Evolutionary conservation across 139 green algal species (phyloP), one percentile per base, ranked within the genome.

Genomic region (Axilococcus clingmanii): DNA sequence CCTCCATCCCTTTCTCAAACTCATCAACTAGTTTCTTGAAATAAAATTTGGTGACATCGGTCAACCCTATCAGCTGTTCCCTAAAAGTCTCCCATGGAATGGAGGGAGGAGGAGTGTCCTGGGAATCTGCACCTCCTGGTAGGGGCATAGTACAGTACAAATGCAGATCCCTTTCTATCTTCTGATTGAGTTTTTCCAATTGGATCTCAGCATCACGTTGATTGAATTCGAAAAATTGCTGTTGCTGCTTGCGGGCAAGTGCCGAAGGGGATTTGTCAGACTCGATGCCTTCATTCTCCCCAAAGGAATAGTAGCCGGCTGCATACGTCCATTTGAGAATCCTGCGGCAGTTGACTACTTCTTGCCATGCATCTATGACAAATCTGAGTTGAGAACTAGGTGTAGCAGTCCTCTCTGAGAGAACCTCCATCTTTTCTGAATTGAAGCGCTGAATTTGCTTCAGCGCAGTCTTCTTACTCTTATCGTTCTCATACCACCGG

Each of bases 271-370:
- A 22, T 48, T 19, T 48, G 24, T 48, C 24, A 29, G 0, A 48
- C 19, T 32, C 20, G 19, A 19, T 48, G 17, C 25, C 40, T 11
- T 66, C 66, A 23, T 55, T 25, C 16, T 84, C 69, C 24, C 68
- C 71, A 60, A 89, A 94, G 30, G 56, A 61, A 75, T 95, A 97
- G 72, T 88, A 97, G 14, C 88, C 90, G 43, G 85, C 93, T 11
- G 83, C 81, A 61, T 97, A 97, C 33, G 90, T 95, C 87, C 91
- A 99, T 74, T 96, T 98, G 12, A 99, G 74, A n/a, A 95, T 80
- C 33, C 89, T 78, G 20, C 88, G 71, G 76, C 92, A 98, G 46
- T 96, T 79, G 17, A 95, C 69, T 33, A 93, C 65, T 79, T 91
- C 76, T 28, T 58, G 50, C 82, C 76, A 88, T 7, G 86, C 88